Evolutionary conservation across 768 basidiomycete genomes (phyloP).

Genomic region (Leccinum arenicola): DNA sequence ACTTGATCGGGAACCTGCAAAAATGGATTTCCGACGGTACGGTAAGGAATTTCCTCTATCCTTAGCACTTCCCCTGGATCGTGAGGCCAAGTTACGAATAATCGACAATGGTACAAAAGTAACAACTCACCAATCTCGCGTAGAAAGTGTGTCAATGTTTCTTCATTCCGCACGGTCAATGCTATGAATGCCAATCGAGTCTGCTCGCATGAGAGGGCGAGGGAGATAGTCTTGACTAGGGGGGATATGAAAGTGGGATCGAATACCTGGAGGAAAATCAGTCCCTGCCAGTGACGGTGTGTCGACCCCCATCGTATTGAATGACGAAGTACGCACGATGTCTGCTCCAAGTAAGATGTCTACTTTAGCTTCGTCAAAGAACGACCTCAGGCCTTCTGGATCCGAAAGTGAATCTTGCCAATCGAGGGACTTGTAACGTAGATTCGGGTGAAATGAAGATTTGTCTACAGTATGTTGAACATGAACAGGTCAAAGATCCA

Average conservation of each 20-base stretch:
- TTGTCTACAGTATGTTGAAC: slow-evolving; percentile 39
- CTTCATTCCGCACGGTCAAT: slow-evolving; percentile 51
- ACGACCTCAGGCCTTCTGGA: slow-evolving; percentile 14
- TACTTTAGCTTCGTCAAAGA: slow-evolving; percentile 41
- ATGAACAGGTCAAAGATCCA: neutral
- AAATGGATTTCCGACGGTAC: slow-evolving; percentile 13
- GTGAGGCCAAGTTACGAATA: neutral
- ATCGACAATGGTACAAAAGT: neutral
- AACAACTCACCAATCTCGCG: slow-evolving; percentile 28
- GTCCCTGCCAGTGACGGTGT: neutral
- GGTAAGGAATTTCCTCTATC: slow-evolving; percentile 26
- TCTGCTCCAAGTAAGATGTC: slow-evolving; percentile 75
- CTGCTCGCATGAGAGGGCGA: slow-evolving; percentile 26
- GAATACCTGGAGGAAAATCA: slow-evolving; percentile 50
- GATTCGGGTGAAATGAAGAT: slow-evolving; percentile 46
- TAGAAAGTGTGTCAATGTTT: slow-evolving; percentile 49
- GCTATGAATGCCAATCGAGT: slow-evolving; percentile 32
- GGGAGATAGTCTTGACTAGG: slow-evolving; percentile 46
- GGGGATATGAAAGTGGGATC: slow-evolving; percentile 61
- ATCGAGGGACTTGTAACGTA: slow-evolving; percentile 52
- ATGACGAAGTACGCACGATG: slow-evolving; percentile 38
- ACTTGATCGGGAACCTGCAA: slow-evolving; percentile 32
- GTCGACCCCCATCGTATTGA: neutral
- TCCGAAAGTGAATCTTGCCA: slow-evolving; percentile 58
- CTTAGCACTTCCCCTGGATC: slow-evolving; percentile 22